Base-by-base conservation (phyloP, 495 filamentous ascomycete species). In the Penicillium paradoxum region DNA sequence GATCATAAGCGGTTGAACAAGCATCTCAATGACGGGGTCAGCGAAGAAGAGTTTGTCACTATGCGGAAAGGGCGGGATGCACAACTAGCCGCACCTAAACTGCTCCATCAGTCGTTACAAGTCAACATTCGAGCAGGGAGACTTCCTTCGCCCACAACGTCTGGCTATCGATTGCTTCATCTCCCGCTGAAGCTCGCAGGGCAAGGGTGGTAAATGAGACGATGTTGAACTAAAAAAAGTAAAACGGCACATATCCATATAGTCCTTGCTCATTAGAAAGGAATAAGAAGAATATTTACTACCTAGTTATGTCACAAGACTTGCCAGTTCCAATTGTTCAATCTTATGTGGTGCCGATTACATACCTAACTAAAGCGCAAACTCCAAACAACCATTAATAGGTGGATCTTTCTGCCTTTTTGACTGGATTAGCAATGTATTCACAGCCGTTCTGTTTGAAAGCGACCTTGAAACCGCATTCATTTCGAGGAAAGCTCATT, bases 61-160 rank as follows among this genome's bases (percentile, higher is more conserved):
- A 60, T 71, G 66, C 63, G 83, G 5, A 56, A 18, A 6, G 73
- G 74, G 45, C 57, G 82, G 0, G 82, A 85, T 66, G 58, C 65
- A 3, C 49, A 10, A 6, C 54, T 84, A 19, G 66, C 57, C 6
- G 79, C 70, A 48, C 83, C 83, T 6, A 70, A 66, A 44, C 59
- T 84, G 51, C 53, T 85, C 19, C 75, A 83, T 57, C 76, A 75
- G 60, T 67, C 79, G 5, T 57, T 85, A 64, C 83, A 85, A 65
- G 43, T 83, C 4, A 85, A 85, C 55, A 77, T 84, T 40, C 65
- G 82, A 2, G 82, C 62, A 9, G 82, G 82, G 0, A 42, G 60
- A 46, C 51, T 84, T 52, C 80, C 80, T 3, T 18, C 7, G 14
- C 33, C 46, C 11, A 68, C 63, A 17, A 63, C 60, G 25, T 54